Evolutionary conservation across 495 filamentous ascomycete species (phyloP).

Genomic region (Xylona heveae): DNA sequence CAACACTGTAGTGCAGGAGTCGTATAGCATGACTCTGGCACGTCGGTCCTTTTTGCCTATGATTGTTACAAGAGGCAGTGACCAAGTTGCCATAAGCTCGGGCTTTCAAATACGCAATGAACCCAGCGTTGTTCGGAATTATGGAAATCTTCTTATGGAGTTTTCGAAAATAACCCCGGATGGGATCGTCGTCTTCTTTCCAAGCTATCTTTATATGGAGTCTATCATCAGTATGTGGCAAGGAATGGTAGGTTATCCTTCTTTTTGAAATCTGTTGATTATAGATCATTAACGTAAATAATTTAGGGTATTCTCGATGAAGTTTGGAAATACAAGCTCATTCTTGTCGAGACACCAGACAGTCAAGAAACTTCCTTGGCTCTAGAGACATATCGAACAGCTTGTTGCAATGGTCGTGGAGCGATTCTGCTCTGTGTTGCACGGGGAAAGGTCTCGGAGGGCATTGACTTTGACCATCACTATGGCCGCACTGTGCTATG

Average conservation of each 20-base stretch:
- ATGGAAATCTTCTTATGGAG: slow-evolving; percentile 77
- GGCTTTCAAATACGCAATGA: slow-evolving; percentile 91
- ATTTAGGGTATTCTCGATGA: slow-evolving; percentile 65
- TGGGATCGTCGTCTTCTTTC: slow-evolving; percentile 97
- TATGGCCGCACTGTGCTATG: slow-evolving; percentile 93
- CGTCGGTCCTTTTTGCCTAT: slow-evolving; percentile 91
- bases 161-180: slow-evolving; percentile 91
- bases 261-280: neutral
- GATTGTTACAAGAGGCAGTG: slow-evolving; percentile 87
- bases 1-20: slow-evolving; percentile 76
- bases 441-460: slow-evolving; percentile 90
- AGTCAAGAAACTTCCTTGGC: slow-evolving; percentile 91
- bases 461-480: slow-evolving; percentile 98
- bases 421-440: slow-evolving; percentile 87
- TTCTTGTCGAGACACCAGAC: slow-evolving; percentile 94
- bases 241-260: slow-evolving; percentile 33
- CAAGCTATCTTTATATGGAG: slow-evolving; percentile 98
- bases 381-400: slow-evolving; percentile 89
- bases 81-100: slow-evolving; percentile 79
- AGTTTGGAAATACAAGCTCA: slow-evolving; percentile 98
- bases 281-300: neutral
- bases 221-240: slow-evolving; percentile 98
- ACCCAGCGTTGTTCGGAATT: slow-evolving; percentile 83
- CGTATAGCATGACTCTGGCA: slow-evolving; percentile 91
- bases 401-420: slow-evolving; percentile 89